Conservation (phyloP, 495 filamentous ascomycete species). For the Sporormia fimetaria region DNA sequence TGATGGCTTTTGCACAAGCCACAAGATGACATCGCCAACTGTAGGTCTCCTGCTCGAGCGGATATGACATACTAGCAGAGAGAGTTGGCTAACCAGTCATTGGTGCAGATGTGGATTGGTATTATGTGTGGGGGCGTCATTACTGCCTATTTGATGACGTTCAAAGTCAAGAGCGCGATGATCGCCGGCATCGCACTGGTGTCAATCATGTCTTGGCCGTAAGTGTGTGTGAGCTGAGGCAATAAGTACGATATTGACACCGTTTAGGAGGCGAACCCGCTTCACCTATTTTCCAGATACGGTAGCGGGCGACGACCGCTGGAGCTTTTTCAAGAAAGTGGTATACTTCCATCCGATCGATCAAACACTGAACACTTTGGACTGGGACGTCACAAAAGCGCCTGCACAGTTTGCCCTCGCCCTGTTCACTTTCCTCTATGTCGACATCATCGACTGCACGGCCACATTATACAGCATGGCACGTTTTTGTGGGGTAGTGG, state of each 20-base stretch:
- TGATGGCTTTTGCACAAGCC: constrained; percentile 41
- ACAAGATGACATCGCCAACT: constrained; percentile 62
- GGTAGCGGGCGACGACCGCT: constrained; percentile 47
- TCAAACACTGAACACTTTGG: constrained; percentile 50
- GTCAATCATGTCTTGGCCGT: constrained; percentile 74
- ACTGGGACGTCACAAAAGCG: constrained; percentile 54
- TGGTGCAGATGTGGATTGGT: constrained; percentile 59
- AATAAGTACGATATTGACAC: constrained; percentile 5
- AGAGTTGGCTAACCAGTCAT: constrained; percentile 4
- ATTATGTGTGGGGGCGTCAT: constrained; percentile 75
- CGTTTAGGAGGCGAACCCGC: constrained; percentile 41
- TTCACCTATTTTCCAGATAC: constrained; percentile 72
- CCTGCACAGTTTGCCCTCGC: constrained; percentile 65
- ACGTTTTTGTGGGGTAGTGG: constrained; percentile 62
- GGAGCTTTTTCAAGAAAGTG: constrained; percentile 76
- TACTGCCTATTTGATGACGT: constrained; percentile 68
- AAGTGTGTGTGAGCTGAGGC: background rate
- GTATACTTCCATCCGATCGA: constrained; percentile 67
- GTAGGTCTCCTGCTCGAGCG: constrained; percentile 15
- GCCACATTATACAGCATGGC: constrained; percentile 79
- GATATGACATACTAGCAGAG: background rate
- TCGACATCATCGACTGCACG: constrained; percentile 71
- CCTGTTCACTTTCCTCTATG: constrained; percentile 75
- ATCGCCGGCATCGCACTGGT: constrained; percentile 71
- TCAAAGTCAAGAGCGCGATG: constrained; percentile 69